A percentile compares a stretch with the other conserved stretches of the same genome.
Conservation (phyloP, 768 basidiomycete species). For the Leccinum disarticulatum region DNA sequence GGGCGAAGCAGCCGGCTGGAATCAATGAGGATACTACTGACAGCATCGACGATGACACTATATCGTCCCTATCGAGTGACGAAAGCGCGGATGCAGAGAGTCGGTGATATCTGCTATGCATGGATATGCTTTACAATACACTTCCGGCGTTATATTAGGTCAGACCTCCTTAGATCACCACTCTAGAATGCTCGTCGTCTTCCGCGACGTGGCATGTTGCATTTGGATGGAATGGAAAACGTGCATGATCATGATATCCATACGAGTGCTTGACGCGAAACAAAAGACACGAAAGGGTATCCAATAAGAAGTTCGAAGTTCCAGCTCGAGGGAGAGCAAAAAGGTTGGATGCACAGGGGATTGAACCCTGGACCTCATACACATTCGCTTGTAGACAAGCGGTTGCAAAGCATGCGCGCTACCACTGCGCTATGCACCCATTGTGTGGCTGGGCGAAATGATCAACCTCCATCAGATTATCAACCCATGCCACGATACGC, state of each 20-base stretch:
- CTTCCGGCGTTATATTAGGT: slow-evolving; percentile 9
- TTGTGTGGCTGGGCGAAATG: background rate
- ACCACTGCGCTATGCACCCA: slow-evolving; percentile 32
- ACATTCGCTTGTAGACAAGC: slow-evolving; percentile 15
- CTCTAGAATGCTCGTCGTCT: background rate
- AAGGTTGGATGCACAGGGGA: slow-evolving; percentile 38
- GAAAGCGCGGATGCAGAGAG: slow-evolving; percentile 2
- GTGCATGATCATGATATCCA: background rate
- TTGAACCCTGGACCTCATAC: slow-evolving; percentile 45
- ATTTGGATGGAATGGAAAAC: no score
- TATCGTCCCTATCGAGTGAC: background rate
- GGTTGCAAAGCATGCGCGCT: slow-evolving; percentile 42
- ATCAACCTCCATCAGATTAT: background rate
- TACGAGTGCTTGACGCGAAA: background rate
- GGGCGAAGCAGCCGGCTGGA: slow-evolving; percentile 6
- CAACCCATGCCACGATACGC: background rate
- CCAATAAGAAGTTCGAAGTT: background rate
- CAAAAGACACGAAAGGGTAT: background rate
- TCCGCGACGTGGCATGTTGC: background rate
- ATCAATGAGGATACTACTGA: background rate
- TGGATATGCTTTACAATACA: slow-evolving; percentile 8
- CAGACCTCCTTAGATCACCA: slow-evolving; percentile 4
- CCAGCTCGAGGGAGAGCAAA: background rate
- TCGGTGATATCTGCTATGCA: slow-evolving; percentile 3
- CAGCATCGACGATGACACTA: background rate